Evolutionary conservation across 257 asterid species (phyloP).

Genomic region (Solanum sejunctum): DNA sequence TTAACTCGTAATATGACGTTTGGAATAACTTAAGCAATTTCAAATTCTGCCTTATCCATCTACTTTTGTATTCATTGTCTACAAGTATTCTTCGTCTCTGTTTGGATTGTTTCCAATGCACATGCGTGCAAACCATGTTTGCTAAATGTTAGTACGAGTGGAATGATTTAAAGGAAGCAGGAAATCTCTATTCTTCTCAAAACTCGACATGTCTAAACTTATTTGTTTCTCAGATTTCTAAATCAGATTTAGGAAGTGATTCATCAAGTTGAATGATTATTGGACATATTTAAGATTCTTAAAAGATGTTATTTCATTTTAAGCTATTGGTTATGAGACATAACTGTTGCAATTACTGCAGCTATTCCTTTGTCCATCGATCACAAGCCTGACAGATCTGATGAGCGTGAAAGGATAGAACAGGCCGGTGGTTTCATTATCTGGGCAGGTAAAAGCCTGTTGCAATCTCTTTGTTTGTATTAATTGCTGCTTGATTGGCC

Average conservation of each 20-base stretch:
- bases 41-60: not conserved
- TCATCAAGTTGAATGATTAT: not conserved
- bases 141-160: not conserved
- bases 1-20: not conserved
- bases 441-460: conserved; percentile 55
- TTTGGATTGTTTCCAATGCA: not conserved
- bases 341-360: conserved; percentile 14
- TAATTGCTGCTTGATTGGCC: not conserved
- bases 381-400: conserved; percentile 82
- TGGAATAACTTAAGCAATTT: not conserved
- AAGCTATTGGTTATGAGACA: not conserved
- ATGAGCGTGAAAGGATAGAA: conserved; percentile 81
- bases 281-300: not conserved
- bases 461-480: not conserved
- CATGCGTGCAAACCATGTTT: not conserved
- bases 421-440: conserved; percentile 71
- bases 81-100: not conserved
- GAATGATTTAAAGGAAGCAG: too few relatives aligned
- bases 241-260: not conserved
- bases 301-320: not conserved
- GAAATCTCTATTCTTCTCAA: not conserved
- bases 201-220: not conserved
- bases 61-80: not conserved
- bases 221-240: not conserved
- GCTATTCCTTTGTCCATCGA: conserved; percentile 68